Conservation (phyloP, 176 grass and related monocot species). For the Rhynchospora breviuscula region DNA sequence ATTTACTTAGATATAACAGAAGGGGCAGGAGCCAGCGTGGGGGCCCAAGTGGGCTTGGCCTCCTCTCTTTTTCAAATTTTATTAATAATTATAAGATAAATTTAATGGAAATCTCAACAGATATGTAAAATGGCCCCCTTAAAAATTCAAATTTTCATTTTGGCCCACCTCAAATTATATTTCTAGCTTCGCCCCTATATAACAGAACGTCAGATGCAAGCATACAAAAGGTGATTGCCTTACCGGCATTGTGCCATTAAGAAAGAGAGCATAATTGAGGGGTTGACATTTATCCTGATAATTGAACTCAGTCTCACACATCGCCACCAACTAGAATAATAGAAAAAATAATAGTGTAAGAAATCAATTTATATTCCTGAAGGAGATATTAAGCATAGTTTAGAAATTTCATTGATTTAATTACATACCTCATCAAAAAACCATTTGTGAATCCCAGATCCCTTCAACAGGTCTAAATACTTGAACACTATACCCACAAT, state of each 20-base stretch:
- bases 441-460: constrained; percentile 65
- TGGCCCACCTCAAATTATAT: no score
- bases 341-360: constrained; percentile 12
- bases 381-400: not conserved
- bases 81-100: no score
- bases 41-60: no score
- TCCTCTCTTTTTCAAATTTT: no score
- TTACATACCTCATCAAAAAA: constrained; percentile 88
- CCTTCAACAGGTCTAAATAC: constrained; percentile 68
- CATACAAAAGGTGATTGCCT: not conserved
- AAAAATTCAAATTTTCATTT: no score
- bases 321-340: constrained; percentile 48
- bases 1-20: not conserved
- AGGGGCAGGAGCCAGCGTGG: no score
- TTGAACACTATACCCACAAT: constrained; percentile 83
- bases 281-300: constrained; percentile 83
- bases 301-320: constrained; percentile 66
- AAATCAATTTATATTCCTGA: not conserved
- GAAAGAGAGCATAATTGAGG: constrained; percentile 50
- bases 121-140: no score
- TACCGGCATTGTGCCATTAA: constrained; percentile 73
- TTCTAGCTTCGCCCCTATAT: no score
- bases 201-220: not conserved
- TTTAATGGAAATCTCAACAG: no score
- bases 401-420: not conserved